These are phyloP conservation scores for Trichoderma breve DNA, from an alignment of 2,329 filamentous ascomycete species.

Conservation along the genomic window DNA sequence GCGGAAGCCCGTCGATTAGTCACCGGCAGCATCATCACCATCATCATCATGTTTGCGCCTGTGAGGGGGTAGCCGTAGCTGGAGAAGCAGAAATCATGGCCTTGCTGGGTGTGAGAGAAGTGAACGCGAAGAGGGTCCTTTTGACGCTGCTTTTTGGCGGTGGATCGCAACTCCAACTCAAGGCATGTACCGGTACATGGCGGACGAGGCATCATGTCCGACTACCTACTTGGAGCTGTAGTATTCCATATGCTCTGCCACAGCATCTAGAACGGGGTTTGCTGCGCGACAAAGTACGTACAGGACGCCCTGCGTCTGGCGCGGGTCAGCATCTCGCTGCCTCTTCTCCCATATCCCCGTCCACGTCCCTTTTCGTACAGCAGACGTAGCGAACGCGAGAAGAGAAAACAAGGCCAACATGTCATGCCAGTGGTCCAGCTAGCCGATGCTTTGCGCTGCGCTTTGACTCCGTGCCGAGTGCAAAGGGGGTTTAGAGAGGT, in stretches of 20 bases:
- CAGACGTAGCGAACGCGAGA: background rate
- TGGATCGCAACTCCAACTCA: background rate
- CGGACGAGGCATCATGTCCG: background rate
- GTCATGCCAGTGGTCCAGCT: background rate
- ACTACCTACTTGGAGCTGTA: background rate
- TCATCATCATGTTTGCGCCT: conserved; percentile 3
- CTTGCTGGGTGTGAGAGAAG: background rate
- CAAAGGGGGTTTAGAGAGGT: background rate
- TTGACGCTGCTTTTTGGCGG: background rate
- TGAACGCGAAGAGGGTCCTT: background rate
- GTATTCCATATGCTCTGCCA: background rate
- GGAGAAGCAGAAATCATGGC: background rate
- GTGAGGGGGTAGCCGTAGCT: background rate
- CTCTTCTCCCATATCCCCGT: background rate
- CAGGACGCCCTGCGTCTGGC: conserved; percentile 17
- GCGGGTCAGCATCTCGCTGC: conserved; percentile 11
- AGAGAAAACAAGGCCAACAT: background rate
- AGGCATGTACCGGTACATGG: background rate
- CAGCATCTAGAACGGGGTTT: conserved; percentile 16
- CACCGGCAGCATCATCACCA: background rate
- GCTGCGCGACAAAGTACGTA: conserved; percentile 18
- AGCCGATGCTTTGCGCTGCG: background rate
- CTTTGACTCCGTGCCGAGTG: background rate
- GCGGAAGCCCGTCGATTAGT: background rate
- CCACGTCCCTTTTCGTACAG: background rate